Conservation (phyloP, 768 basidiomycete species). For the Lyophyllum semitale region DNA sequence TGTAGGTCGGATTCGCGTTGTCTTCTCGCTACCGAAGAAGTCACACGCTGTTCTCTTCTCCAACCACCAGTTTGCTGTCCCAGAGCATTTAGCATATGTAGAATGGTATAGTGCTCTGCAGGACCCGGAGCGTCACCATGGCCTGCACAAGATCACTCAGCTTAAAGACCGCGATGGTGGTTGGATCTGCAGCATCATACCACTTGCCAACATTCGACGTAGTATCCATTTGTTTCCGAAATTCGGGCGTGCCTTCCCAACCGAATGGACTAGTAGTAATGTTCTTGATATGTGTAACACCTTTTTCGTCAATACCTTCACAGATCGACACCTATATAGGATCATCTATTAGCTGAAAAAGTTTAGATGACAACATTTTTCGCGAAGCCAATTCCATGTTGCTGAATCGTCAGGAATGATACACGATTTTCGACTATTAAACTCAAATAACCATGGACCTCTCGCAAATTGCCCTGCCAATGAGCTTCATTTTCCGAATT, state of each 20-base stretch:
- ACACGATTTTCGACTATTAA: too few relatives aligned
- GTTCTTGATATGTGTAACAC: too few relatives aligned
- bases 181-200: slow-evolving; percentile 20
- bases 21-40: slow-evolving; percentile 9
- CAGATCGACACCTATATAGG: too few relatives aligned
- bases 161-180: background rate
- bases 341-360: background rate
- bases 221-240: slow-evolving; percentile 30
- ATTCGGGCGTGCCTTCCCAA: slow-evolving; percentile 21
- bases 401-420: too few relatives aligned
- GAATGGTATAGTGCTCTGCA: slow-evolving; percentile 26
- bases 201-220: slow-evolving; percentile 18
- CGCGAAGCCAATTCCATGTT: too few relatives aligned
- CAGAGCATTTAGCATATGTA: slow-evolving; percentile 25
- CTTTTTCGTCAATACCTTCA: background rate
- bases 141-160: slow-evolving; percentile 23
- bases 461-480: too few relatives aligned
- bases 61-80: background rate
- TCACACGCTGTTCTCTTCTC: slow-evolving; percentile 6
- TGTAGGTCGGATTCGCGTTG: slow-evolving; percentile 22
- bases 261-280: slow-evolving; percentile 29
- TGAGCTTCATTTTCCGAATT: too few relatives aligned
- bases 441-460: too few relatives aligned
- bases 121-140: slow-evolving; percentile 18
- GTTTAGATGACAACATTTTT: too few relatives aligned